Evolutionary conservation across 352 stramenopile genomes (phyloP), one percentile per base, ranked within the genome.

Genomic region (Peronospora belbahrii): DNA sequence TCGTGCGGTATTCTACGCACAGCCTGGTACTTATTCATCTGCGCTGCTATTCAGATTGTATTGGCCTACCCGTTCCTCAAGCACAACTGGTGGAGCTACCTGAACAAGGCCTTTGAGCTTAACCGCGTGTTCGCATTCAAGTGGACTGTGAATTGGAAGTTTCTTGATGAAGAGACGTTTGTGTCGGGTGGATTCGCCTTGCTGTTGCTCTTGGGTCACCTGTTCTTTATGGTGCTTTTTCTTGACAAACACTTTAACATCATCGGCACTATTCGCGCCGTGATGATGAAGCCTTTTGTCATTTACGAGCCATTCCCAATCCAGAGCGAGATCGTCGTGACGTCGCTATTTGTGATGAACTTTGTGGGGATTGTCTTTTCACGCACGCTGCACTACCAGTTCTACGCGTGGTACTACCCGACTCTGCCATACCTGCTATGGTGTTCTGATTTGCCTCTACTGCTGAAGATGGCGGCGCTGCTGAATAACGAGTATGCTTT

Each of bases 81-180:
- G 20, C 76, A 87, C 27, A 95, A 97, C 74, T 96, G 94, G 58
- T 67, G 89, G 51, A 94, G 72, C 51, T 99, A 99, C 73, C 36
- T 99, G 28, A 71, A 74, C 25, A 97, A 97, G 52, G 91, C 97
- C 8, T 99, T 99, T 64, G 95, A 99, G 51, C 81, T 99, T 25
- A 95, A 64, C 34, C 88, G 97, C 25, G 94, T 98, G 20, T 99
- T 99, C 62, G 97, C 92, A 50, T 98, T 94, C 76, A 92, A 97
- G 70, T 99, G 96, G 96, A 99, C 96, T 10, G 96, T 99, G 22
- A 99, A 99, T 80, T 99, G 90, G 77, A 97, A 96, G 48, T 96
- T 90, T 46, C 43, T 95, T 9, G 52, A 76, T 5, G 80, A 91
- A 60, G 76, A 87, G 6, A 61, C 70, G 3, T 91, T 91, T 38